Conservation (phyloP, 192 early-diverging fungal genomes). For the Gryganskiella cystojenkinii region DNA sequence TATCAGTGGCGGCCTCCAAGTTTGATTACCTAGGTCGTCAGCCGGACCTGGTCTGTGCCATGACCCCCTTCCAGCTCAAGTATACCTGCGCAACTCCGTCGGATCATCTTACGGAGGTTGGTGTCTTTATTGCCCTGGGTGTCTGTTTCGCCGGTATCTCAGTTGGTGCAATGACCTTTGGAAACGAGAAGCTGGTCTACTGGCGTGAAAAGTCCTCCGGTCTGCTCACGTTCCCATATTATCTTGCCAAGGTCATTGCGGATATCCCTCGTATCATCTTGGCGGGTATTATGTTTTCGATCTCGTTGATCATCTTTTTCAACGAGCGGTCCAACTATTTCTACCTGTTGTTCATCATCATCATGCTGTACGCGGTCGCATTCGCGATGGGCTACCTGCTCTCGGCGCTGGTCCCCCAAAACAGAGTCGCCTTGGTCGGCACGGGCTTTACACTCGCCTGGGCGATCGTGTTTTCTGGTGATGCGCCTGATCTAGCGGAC, state of each 20-base stretch:
- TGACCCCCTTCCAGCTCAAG: conserved; percentile 55
- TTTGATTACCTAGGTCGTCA: conserved; percentile 63
- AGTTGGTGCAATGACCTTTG: conserved; percentile 69
- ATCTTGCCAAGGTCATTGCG: conserved; percentile 66
- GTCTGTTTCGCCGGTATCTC: conserved; percentile 70
- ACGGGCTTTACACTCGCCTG: conserved; percentile 73
- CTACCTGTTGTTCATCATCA: conserved; percentile 56
- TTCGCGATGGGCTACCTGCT: conserved; percentile 71
- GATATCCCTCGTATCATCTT: conserved; percentile 71
- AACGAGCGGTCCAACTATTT: conserved; percentile 48
- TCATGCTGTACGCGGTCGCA: conserved; percentile 62
- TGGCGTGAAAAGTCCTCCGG: conserved; percentile 72
- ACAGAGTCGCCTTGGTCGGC: conserved; percentile 57
- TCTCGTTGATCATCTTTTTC: conserved; percentile 68
- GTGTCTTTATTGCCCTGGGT: conserved; percentile 68
- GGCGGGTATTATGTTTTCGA: conserved; percentile 65
- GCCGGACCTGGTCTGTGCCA: conserved; percentile 57
- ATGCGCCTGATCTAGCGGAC: conserved; percentile 60
- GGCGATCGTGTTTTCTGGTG: conserved; percentile 69
- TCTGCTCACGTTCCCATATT: conserved; percentile 70
- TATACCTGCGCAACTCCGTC: conserved; percentile 16
- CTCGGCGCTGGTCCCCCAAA: conserved; percentile 56
- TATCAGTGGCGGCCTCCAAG: conserved; percentile 58
- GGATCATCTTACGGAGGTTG: conserved; percentile 58
- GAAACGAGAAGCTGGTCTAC: conserved; percentile 70